phyloP scores from a whole-genome alignment of 2,329 filamentous ascomycete species.

The Purpureocillium lavendulum region DNA sequence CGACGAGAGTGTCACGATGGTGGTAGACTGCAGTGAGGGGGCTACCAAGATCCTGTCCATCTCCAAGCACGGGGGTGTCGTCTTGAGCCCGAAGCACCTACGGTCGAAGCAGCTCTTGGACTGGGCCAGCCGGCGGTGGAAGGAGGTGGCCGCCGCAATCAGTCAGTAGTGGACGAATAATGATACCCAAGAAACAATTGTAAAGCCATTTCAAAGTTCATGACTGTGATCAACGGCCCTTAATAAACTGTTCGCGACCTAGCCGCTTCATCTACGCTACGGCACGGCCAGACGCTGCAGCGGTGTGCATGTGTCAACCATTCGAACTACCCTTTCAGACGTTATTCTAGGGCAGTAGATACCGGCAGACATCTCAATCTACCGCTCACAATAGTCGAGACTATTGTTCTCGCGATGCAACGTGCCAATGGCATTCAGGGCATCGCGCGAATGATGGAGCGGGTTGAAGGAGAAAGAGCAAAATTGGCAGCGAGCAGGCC shows the following conservation, averaged over 20 bases:
- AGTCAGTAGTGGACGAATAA: slow-evolving; percentile 16
- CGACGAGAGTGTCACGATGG: slow-evolving; percentile 71
- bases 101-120: slow-evolving; percentile 53
- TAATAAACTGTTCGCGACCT: no score
- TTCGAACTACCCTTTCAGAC: slow-evolving; percentile 78
- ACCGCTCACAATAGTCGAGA: slow-evolving; percentile 41
- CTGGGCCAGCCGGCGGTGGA: slow-evolving; percentile 26
- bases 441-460: slow-evolving; percentile 21
- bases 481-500: slow-evolving; percentile 15
- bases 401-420: slow-evolving; percentile 46
- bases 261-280: no score
- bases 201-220: no score
- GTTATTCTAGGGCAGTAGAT: slow-evolving; percentile 80
- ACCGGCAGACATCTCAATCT: slow-evolving; percentile 64
- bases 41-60: slow-evolving; percentile 57
- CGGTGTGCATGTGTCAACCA: slow-evolving; percentile 68
- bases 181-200: slow-evolving; percentile 15
- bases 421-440: slow-evolving; percentile 17
- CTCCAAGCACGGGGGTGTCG: slow-evolving; percentile 75
- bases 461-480: slow-evolving; percentile 19
- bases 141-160: slow-evolving; percentile 24
- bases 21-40: slow-evolving; percentile 57
- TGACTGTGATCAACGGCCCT: no score
- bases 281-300: no score
- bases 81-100: slow-evolving; percentile 53